phyloP scores from a whole-genome alignment of 1,139 yeast species.

The Scheffersomyces segobiensis region DNA sequence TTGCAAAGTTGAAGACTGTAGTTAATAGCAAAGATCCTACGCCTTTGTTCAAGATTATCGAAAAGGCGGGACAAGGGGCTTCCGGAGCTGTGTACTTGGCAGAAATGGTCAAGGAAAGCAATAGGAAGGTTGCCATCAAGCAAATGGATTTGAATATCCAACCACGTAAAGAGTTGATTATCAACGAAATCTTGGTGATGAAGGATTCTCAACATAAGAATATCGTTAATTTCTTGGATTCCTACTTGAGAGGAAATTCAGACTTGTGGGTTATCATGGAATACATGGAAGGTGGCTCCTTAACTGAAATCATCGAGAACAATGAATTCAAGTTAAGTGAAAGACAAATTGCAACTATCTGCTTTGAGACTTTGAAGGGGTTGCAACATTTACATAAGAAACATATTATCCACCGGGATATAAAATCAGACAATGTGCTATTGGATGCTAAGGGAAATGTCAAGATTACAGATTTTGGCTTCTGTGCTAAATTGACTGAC shows the following conservation, averaged over 20 bases:
- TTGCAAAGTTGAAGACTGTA: constrained; percentile 81
- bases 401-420: constrained; percentile 93
- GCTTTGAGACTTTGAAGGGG: constrained; percentile 89
- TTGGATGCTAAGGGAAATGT: constrained; percentile 86
- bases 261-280: constrained; percentile 36
- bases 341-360: constrained; percentile 85
- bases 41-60: constrained; percentile 80
- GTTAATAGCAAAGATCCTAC: constrained; percentile 84
- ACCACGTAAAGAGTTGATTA: constrained; percentile 91
- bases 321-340: constrained; percentile 67
- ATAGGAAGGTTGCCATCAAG: constrained; percentile 76
- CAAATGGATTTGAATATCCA: constrained; percentile 94
- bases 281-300: constrained; percentile 51
- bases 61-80: constrained; percentile 99
- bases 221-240: constrained; percentile 49
- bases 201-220: constrained; percentile 50
- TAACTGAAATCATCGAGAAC: constrained; percentile 87
- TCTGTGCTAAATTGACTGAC: constrained; percentile 94
- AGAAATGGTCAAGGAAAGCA: constrained; percentile 43
- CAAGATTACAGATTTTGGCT: constrained; percentile 96
- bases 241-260: constrained; percentile 42
- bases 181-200: constrained; percentile 51
- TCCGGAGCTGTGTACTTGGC: constrained; percentile 95
- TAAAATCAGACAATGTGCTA: constrained; percentile 90
- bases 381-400: constrained; percentile 87